phyloP scores from a whole-genome alignment of 2,329 filamentous ascomycete species.

The Diaporthe destruens region DNA sequence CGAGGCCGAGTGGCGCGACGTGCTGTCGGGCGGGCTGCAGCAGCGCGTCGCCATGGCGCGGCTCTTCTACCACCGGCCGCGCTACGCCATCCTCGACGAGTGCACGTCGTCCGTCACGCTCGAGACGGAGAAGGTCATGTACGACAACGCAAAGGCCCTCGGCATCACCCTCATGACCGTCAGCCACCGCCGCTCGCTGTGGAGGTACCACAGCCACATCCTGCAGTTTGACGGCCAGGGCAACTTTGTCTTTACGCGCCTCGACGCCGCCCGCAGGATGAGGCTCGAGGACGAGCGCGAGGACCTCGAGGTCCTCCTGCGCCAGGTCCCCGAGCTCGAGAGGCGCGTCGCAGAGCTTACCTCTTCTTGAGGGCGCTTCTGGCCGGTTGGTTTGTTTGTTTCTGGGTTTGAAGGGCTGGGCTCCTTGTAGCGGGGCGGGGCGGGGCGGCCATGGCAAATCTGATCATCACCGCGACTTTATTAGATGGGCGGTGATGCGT shows the following conservation, averaged over 20 bases:
- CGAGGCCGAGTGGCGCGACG: slow-evolving; percentile 96
- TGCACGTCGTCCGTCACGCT: slow-evolving; percentile 96
- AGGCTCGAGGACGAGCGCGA: slow-evolving; percentile 96
- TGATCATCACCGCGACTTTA: no score
- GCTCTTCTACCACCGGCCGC: slow-evolving; percentile 91
- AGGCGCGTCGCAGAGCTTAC: slow-evolving; percentile 85
- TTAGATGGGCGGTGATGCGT: background rate
- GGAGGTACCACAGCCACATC: slow-evolving; percentile 96
- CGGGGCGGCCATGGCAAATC: no score
- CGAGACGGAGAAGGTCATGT: slow-evolving; percentile 96
- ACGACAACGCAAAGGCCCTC: slow-evolving; percentile 91
- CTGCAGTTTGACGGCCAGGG: slow-evolving; percentile 97
- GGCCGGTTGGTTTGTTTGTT: no score
- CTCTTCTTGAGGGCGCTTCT: slow-evolving; percentile 50
- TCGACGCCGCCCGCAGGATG: slow-evolving; percentile 89
- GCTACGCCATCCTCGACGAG: slow-evolving; percentile 96
- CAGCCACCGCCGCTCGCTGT: slow-evolving; percentile 88
- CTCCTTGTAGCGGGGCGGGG: no score
- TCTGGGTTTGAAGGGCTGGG: no score
- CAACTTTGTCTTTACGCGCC: slow-evolving; percentile 85
- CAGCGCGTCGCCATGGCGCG: slow-evolving; percentile 97
- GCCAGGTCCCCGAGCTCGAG: slow-evolving; percentile 90
- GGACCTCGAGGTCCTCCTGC: slow-evolving; percentile 86
- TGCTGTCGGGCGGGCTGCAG: slow-evolving; percentile 91
- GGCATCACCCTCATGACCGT: slow-evolving; percentile 98